A percentile compares a stretch with the other conserved stretches of the same genome.
Conservation (phyloP, 371 early-diverging fungal genomes). For the Rhizopus stolonifer region DNA sequence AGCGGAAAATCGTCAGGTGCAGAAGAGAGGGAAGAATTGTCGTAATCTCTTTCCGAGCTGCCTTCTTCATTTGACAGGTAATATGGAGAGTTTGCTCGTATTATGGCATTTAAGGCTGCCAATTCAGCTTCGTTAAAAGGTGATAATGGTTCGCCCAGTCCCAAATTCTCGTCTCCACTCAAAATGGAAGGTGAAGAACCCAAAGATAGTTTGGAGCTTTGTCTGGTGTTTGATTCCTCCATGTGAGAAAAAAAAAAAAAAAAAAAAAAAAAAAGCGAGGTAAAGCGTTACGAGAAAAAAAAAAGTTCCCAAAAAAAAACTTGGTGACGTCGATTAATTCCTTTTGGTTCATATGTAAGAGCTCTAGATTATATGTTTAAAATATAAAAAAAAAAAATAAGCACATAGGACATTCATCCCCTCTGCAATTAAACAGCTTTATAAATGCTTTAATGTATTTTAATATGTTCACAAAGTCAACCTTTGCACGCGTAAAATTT, state of each 20-base stretch:
- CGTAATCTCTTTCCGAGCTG: constrained; percentile 15
- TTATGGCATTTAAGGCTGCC: constrained; percentile 23
- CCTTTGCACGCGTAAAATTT: no score
- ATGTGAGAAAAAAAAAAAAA: not conserved
- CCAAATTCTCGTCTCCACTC: constrained; percentile 32
- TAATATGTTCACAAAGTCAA: no score
- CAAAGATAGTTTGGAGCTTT: constrained; percentile 42
- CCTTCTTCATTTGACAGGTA: constrained; percentile 30
- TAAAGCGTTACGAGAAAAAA: no score
- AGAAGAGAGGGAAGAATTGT: constrained; percentile 40
- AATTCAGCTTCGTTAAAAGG: constrained; percentile 30
- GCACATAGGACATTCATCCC: no score
- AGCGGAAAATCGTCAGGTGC: constrained; percentile 43
- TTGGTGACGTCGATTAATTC: not conserved
- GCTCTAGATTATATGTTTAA: no score
- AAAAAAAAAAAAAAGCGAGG: not conserved
- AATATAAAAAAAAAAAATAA: no score
- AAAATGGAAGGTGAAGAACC: constrained; percentile 48
- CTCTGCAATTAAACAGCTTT: no score
- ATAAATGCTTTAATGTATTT: no score
- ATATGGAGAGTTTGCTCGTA: constrained; percentile 30
- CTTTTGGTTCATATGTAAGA: no score
- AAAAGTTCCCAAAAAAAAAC: no score
- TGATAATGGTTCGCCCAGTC: constrained; percentile 29
- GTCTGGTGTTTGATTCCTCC: constrained; percentile 24